Base-by-base conservation (phyloP, 2,329 filamentous ascomycete genomes). In the Fonsecaea erecta region DNA sequence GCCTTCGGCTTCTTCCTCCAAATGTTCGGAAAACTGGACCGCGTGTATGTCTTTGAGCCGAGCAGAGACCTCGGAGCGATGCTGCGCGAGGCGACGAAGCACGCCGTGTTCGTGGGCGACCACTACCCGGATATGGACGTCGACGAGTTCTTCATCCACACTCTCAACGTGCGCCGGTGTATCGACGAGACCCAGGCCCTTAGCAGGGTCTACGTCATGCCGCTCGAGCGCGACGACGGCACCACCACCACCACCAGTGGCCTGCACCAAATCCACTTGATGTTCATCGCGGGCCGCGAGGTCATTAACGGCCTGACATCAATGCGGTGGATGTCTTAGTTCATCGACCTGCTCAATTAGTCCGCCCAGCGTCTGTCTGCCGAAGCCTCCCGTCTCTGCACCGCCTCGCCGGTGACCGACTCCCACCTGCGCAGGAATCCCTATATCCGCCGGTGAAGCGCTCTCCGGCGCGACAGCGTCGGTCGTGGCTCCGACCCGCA, bases 381-480 rank as follows among this genome's bases (percentile, higher is more conserved):
- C 6, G 52, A 60, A 14, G 46, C 63, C 14, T 30, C 54, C 30
- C 9, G 35, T 9, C 55, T 69, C 3, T 69, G 65, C 52, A 32
- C 24, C 2, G 12, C 37, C 1, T 40, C 62, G 9, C 30, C 65
- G 5, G 9, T 58, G 12, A 35, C 30, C 59, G 70, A 26, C 52
- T 71, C 28, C 70, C 70, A 5, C 70, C 67, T 11, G 68, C 70
- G 43, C 70, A 71, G 61, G 70, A 71, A 55, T 62, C 64, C 14
- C 48, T 70, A 12, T 71, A 71, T 54, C 70, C 68, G 18, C 62
- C 61, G 3, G 58, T 66, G 18, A 55, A 55, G 14, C 56, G 67
- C 2, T 69, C 35, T 60, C 12, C 11, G 2, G 68, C 70, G 11
- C 62, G 62, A 21, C 62, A 69, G 52, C 58, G 67, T 26, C 70